Evolutionary conservation across 768 basidiomycete species (phyloP).

Genomic region (Leucogyrophana mollusca): DNA sequence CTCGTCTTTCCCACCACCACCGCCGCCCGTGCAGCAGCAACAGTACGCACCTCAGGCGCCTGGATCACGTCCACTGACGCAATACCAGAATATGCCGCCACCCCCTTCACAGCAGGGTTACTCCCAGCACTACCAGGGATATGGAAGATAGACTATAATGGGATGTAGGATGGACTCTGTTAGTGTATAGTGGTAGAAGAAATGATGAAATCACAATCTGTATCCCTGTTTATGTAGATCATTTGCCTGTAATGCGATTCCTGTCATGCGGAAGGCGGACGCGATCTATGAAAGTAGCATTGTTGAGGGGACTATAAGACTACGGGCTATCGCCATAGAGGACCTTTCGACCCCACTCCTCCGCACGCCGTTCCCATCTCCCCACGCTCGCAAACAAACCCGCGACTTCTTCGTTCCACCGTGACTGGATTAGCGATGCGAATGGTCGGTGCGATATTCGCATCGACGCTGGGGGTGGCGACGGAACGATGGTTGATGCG

Average conservation of each 20-base stretch:
- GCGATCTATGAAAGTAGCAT: neutral
- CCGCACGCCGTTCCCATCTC: conserved; percentile 44
- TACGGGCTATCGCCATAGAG: conserved; percentile 38
- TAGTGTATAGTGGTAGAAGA: neutral
- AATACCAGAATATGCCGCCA: conserved; percentile 23
- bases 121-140: conserved; percentile 29
- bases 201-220: neutral
- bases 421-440: conserved; percentile 44
- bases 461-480: conserved; percentile 55
- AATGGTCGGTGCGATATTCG: conserved; percentile 50
- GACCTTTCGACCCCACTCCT: conserved; percentile 44
- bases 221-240: neutral
- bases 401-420: conserved; percentile 61
- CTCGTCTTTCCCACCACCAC: conserved; percentile 26
- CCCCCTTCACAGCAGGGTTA: conserved; percentile 30
- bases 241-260: neutral
- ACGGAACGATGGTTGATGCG: conserved; percentile 43
- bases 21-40: conserved; percentile 23
- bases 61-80: conserved; percentile 20
- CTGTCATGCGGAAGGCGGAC: too few relatives aligned
- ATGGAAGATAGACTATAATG: conserved; percentile 17
- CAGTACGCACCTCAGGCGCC: conserved; percentile 19
- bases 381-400: conserved; percentile 41
- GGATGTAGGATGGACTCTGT: conserved; percentile 22
- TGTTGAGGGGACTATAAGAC: conserved; percentile 3